Evolutionary conservation across 1,284 basidiomycete species (phyloP), one percentile per base, ranked within the genome.

Genomic region (Ganoderma multipileum): DNA sequence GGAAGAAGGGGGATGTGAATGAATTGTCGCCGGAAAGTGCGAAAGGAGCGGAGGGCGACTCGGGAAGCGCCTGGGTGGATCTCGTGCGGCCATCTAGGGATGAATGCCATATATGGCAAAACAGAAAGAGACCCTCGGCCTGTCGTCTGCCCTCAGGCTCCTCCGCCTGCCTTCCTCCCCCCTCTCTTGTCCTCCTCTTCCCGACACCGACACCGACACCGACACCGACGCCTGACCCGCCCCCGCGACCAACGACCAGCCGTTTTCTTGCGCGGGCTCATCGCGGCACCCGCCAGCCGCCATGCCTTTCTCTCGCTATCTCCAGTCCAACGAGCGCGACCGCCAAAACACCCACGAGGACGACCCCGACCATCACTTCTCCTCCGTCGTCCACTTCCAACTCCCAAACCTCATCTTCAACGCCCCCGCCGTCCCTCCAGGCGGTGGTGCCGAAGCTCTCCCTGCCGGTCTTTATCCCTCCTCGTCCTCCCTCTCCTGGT

Each of bases 371-470:
- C 72, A 69, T 60, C 70, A 73, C 52, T 74, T 76, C 62, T 69
- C 80, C 18, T 76, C 79, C 68, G 76, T 76, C 9, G 76, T 90
- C 62, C 85, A 87, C 66, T 85, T 92, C 70, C 89, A 91, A 76
- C 81, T 92, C 59, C 91, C 91, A 7, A 81, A 84, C 23, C 92
- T 90, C 76, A 85, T 92, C 77, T 81, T 88, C 71, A 84, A 84
- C 4, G 81, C 85, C 0, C 87, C 89, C 16, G 84, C 85, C 9
- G 83, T 92, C 33, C 89, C 89, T 2, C 86, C 84, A 5, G 91
- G 90, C n/a, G 91, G 91, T 42, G 91, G 91, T 58, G 91, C 88
- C 14, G 91, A 93, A 77, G 87, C 90, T 12, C 75, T 92, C 20
- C 85, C 88, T 1, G 80, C 82, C 8, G 82, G 85, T 47, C 78